A percentile compares a stretch with the other conserved stretches of the same genome.
These are phyloP conservation scores for Trifolium repens DNA, from an alignment of 306 rosid genomes.

Conservation along the genomic window DNA sequence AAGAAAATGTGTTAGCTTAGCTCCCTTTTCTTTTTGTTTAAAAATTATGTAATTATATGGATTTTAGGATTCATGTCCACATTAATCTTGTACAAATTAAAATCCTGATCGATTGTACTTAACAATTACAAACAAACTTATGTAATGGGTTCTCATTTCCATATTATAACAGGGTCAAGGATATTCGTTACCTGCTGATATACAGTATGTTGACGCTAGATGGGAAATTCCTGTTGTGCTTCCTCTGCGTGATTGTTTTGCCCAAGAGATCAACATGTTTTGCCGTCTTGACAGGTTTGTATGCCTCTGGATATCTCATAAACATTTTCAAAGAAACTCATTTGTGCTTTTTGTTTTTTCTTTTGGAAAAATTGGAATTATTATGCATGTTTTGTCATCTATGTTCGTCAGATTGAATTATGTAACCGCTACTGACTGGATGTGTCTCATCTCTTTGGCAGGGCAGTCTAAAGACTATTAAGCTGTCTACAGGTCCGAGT, in stretches of 20 bases:
- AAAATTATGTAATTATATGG: background rate
- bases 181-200: conserved; percentile 89
- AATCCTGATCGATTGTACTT: conserved; percentile 6
- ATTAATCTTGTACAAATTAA: background rate
- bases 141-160: conserved; percentile 9
- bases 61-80: conserved; percentile 24
- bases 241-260: conserved; percentile 90
- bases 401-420: background rate
- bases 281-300: conserved; percentile 91
- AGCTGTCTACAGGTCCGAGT: conserved; percentile 48
- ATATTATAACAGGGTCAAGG: conserved; percentile 80
- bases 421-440: conserved; percentile 36
- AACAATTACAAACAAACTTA: background rate
- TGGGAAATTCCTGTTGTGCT: conserved; percentile 82
- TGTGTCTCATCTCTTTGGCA: conserved; percentile 62
- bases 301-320: conserved; percentile 30
- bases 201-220: conserved; percentile 90
- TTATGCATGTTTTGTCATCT: background rate
- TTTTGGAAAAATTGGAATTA: background rate
- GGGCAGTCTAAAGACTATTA: conserved; percentile 88
- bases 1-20: conserved; percentile 1
- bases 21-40: background rate
- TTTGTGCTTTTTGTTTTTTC: conserved; percentile 2
- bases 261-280: conserved; percentile 78
- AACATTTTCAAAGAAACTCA: background rate